Evolutionary conservation across 768 basidiomycete species (phyloP).

Genomic region (Paxillus ammoniavirescens): DNA sequence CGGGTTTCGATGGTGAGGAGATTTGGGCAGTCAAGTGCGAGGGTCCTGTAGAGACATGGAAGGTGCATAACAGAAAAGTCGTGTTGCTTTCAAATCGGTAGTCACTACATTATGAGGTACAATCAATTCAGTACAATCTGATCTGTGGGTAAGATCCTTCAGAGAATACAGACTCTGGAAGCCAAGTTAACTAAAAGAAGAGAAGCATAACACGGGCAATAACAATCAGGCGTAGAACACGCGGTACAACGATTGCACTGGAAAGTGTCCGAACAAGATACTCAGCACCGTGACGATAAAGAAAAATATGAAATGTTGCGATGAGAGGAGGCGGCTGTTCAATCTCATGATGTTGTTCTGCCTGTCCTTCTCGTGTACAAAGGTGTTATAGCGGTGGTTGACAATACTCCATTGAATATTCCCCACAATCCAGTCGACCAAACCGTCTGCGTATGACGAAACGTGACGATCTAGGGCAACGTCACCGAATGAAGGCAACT

Average conservation of each 20-base stretch:
- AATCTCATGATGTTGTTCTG: slow-evolving; percentile 20
- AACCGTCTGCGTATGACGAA: slow-evolving; percentile 23
- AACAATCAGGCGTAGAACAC: background rate
- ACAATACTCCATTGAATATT: slow-evolving; percentile 28
- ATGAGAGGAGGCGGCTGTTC: slow-evolving; percentile 2
- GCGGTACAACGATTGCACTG: background rate
- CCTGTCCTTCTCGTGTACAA: slow-evolving; percentile 20
- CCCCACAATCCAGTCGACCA: slow-evolving; percentile 25
- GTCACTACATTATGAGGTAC: background rate
- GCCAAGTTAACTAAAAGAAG: too few species aligned
- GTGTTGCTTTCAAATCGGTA: background rate
- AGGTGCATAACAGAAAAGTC: slow-evolving; percentile 41
- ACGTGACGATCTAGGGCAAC: slow-evolving; percentile 16
- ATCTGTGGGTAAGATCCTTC: background rate
- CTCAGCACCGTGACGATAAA: slow-evolving; percentile 1
- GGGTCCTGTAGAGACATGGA: slow-evolving; percentile 61
- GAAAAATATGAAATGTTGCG: slow-evolving; percentile 4
- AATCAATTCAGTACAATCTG: too few species aligned
- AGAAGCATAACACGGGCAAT: background rate
- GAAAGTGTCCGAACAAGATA: slow-evolving; percentile 5
- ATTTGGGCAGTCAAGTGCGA: slow-evolving; percentile 61
- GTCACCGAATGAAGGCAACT: slow-evolving; percentile 17
- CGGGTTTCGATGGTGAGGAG: slow-evolving; percentile 45
- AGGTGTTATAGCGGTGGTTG: slow-evolving; percentile 27
- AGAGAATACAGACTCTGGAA: background rate